Base-by-base conservation (phyloP, 2,329 filamentous ascomycete species). In the Paraphoma sp. region DNA sequence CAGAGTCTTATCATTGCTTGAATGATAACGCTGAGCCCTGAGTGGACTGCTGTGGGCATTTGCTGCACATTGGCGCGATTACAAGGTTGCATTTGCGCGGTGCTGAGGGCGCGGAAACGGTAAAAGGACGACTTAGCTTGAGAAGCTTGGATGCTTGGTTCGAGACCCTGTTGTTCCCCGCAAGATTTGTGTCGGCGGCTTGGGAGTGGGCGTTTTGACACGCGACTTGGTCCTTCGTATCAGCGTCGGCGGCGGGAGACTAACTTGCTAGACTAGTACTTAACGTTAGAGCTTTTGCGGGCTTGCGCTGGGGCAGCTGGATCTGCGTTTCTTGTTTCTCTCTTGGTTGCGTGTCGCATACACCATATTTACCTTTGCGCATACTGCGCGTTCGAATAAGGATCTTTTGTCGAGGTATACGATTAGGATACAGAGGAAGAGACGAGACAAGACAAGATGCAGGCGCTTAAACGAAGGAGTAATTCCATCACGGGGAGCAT, bases 391-490 rank as follows among this genome's bases (percentile, higher is more conserved):
- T 23, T 23, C 23, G 23, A 23, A 3, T 5, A 23, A 23, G 23
- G 23, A n/a, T 23, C 23, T 5, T 5, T 5, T 23, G 5, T 23
- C 23, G 5, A 6, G 33, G 10, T 38, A 38, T 11, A 11, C 10
- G 6, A 38, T 6, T 38, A 11, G 33, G 33, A 38, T 11, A 42
- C 14, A 42, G 8, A 42, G 10, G 40, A 42, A 14, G 40, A 42
- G n/a, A 42, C 11, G 40, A 42, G 11, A 14, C 11, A 4, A 17
- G 40, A 16, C 36, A 59, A 28, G 38, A 65, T 63, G 58, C 33
- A 36, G 33, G 33, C 33, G 33, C 58, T 62, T 55, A 64, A 62
- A 54, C 51, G 63, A 52, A 66, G 64, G 46, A 70, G 64, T 45
- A 45, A 60, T 42, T 68, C 65, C 14, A 46, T 71, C 28, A 57